Evolutionary conservation across 2,329 filamentous ascomycete species (phyloP).

Genomic region (Dichotomopilus funicola): DNA sequence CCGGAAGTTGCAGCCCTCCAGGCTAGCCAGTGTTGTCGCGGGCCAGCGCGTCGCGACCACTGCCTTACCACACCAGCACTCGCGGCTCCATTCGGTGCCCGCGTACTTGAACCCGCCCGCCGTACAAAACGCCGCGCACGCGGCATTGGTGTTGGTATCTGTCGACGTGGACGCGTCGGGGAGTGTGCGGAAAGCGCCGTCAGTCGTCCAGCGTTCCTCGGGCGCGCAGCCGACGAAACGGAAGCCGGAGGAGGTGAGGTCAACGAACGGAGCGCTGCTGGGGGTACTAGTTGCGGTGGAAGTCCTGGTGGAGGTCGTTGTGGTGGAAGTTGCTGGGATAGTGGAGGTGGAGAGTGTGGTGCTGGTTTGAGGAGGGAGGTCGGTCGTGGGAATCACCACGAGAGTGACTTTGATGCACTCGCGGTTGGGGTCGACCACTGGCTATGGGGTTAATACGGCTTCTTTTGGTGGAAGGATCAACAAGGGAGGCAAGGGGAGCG

Average conservation of each 20-base stretch:
- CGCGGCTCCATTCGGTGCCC: constrained; percentile 22
- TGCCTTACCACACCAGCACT: constrained; percentile 25
- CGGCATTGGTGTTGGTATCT: constrained; percentile 21
- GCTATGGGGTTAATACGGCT: background rate
- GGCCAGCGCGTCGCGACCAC: constrained; percentile 19
- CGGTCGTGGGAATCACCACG: constrained; percentile 17
- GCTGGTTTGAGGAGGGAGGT: background rate
- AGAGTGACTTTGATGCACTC: constrained; percentile 25
- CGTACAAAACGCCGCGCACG: constrained; percentile 19
- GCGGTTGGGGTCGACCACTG: constrained; percentile 21
- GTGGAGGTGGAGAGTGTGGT: constrained; percentile 15
- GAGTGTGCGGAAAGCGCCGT: constrained; percentile 24
- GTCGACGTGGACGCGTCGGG: constrained; percentile 9
- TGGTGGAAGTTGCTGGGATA: constrained; percentile 8
- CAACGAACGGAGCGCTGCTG: constrained; percentile 12
- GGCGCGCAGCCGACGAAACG: constrained; percentile 26
- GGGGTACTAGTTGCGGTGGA: constrained; percentile 5
- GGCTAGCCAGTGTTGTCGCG: constrained; percentile 18
- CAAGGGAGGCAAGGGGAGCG: background rate
- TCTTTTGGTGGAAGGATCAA: background rate
- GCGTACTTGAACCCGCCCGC: constrained; percentile 16
- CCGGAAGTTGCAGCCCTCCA: constrained; percentile 16
- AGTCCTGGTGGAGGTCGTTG: constrained; percentile 4
- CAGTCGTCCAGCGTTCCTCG: constrained; percentile 22
- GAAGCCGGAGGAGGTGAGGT: constrained; percentile 23